Conservation (phyloP, 1,139 yeast genomes). For the Diutina mesorugosa region DNA sequence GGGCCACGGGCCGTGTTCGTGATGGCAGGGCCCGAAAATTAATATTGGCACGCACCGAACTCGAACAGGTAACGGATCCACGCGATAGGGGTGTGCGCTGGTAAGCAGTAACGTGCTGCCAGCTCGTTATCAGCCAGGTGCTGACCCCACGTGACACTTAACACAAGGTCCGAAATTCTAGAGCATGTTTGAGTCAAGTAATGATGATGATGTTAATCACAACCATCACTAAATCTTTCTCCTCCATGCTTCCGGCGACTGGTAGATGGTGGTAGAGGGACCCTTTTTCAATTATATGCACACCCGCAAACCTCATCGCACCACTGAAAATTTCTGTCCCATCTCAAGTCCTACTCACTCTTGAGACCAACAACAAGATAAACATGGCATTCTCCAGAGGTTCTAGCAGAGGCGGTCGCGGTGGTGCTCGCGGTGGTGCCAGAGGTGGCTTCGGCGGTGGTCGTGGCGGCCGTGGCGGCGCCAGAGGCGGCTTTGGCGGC, state of each 20-base stretch:
- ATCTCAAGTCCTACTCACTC: neutral
- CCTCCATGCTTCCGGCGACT: too few species aligned
- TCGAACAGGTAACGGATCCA: neutral
- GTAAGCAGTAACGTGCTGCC: too few species aligned
- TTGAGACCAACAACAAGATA: neutral
- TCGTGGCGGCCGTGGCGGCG: conserved; percentile 11
- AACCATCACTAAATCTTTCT: too few species aligned
- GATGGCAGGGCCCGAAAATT: too few species aligned
- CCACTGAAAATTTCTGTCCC: neutral
- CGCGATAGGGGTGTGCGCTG: too few species aligned
- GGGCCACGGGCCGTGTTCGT: too few species aligned
- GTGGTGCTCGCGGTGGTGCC: conserved; percentile 3
- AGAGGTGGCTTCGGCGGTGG: conserved; percentile 13
- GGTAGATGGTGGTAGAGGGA: too few species aligned
- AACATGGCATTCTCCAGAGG: conserved; percentile 18
- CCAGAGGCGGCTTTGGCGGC: conserved; percentile 23
- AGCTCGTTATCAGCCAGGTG: too few species aligned
- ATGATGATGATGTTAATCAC: too few species aligned
- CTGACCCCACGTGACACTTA: too few species aligned
- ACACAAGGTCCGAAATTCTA: too few species aligned
- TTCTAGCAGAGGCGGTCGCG: conserved; percentile 15
- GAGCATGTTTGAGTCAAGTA: too few species aligned
- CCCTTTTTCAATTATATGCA: neutral
- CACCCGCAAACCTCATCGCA: conserved; percentile 2
- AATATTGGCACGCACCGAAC: neutral